Base-by-base conservation (phyloP, 208 protist species). In the Endotrypanum monterogeii region DNA sequence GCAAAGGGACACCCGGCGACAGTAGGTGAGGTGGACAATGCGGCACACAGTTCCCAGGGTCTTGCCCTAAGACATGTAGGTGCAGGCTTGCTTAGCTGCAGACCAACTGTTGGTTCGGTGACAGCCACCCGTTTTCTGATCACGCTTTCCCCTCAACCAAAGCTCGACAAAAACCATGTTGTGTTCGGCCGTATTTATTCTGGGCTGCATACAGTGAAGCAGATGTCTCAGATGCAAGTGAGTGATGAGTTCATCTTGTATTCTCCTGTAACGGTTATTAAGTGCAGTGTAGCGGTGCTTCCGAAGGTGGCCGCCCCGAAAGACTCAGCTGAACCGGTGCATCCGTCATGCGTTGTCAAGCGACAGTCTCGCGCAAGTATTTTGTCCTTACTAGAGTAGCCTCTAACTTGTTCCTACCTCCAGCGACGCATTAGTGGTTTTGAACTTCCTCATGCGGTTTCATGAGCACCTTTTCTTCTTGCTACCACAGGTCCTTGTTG, bases 111-210 rank as follows among this genome's bases (percentile, higher is more conserved):
- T 3, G 84, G 80, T 11, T 51, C 25, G 28, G 69, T 86, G 11
- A 62, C 70, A 18, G 80, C 71, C 25, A 51, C 65, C n/a, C 23
- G 25, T 1, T 90, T 94, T 66, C 60, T 85, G 1, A 60, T 94
- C 51, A 94, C 89, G 0, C 74, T 94, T 0, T 79, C 76, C 5
- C 86, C 90, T 14, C 84, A 90, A 68, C 90, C 90, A 16, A 1
- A 72, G 25, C 66, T 94, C 1, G 88, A 94, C 68, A 32, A 61
- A 0, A 67, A 57, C 11, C 88, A 86, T 55, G 81, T 78, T 6
- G 73, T 94, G 7, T 91, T 94, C 71, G 90, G 90, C 32, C 81
- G 90, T 67, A 63, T 94, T 8, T 86, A 79, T 25, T 80, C 67
- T 4, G 90, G 90, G 37, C 78, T 94, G 73, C 37, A 39, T 0